Evolutionary conservation across 1,139 yeast species (phyloP).

Genomic region (Casaregolazyma suthepensis): DNA sequence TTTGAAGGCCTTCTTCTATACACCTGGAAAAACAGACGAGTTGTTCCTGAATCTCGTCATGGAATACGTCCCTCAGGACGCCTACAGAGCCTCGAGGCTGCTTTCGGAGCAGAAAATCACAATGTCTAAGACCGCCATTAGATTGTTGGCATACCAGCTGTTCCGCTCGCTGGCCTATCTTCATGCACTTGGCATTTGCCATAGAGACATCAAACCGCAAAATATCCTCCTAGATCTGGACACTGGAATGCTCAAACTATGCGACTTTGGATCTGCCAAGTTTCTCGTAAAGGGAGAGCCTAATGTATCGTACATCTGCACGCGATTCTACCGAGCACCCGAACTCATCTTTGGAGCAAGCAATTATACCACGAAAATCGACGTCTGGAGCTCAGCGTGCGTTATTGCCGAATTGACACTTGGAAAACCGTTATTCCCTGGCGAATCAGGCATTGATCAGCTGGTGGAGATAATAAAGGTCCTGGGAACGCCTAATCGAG

Average conservation of each 20-base stretch:
- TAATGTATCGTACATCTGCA: conserved; percentile 92
- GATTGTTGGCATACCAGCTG: conserved; percentile 85
- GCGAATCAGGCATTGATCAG: conserved; percentile 96
- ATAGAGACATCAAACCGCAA: conserved; percentile 96
- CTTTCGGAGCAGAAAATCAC: conserved; percentile 62
- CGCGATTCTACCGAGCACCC: conserved; percentile 94
- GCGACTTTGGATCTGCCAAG: conserved; percentile 98
- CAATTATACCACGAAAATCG: conserved; percentile 92
- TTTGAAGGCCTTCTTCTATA: conserved; percentile 81
- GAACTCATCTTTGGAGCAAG: conserved; percentile 89
- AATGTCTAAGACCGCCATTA: conserved; percentile 89
- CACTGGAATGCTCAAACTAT: conserved; percentile 78
- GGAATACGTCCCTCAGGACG: conserved; percentile 91
- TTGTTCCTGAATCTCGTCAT: conserved; percentile 80
- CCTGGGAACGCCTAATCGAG: conserved; percentile 90
- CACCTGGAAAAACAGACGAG: conserved; percentile 68
- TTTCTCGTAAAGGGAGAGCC: conserved; percentile 85
- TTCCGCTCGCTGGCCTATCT: conserved; percentile 87
- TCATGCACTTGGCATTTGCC: conserved; percentile 89
- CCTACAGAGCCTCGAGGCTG: conserved; percentile 84
- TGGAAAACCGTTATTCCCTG: conserved; percentile 96
- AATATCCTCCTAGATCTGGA: conserved; percentile 83
- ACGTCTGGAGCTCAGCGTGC: conserved; percentile 91
- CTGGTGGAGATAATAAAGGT: conserved; percentile 94
- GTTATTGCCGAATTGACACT: conserved; percentile 94